Evolutionary conservation across 164 flowering plant genomes (phyloP).

Genomic region (Vitis riparia): DNA sequence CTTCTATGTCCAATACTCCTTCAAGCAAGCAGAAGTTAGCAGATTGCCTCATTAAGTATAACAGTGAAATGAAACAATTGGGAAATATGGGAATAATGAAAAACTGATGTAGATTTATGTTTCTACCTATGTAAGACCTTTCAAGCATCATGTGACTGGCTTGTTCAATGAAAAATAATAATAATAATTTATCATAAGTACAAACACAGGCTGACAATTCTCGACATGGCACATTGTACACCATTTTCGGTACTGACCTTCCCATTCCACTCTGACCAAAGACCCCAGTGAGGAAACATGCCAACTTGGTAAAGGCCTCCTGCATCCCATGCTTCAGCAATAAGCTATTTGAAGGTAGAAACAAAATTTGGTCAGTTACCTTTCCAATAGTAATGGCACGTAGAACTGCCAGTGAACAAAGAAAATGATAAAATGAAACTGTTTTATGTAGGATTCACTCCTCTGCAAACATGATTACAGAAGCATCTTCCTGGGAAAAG

Average conservation of each 20-base stretch:
- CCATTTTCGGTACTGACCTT: conserved; percentile 46
- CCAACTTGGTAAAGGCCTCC: conserved; percentile 99
- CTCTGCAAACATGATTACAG: neutral
- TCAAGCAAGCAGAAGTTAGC: neutral
- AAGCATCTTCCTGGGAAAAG: no score
- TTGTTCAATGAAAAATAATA: no score
- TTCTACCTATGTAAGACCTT: no score
- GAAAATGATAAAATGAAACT: neutral
- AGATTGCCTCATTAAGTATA: neutral
- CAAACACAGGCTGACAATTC: no score
- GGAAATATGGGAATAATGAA: neutral
- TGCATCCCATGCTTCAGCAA: conserved; percentile 99
- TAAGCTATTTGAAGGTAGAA: conserved; percentile 47
- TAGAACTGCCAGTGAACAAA: neutral
- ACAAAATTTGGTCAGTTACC: neutral
- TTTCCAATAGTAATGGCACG: no score
- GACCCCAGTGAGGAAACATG: conserved; percentile 87
- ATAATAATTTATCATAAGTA: no score
- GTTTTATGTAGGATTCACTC: neutral
- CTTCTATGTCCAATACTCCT: neutral
- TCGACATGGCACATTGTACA: no score
- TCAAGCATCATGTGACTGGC: no score
- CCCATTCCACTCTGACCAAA: conserved; percentile 99
- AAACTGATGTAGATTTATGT: neutral
- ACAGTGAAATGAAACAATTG: neutral